These are phyloP conservation scores for Nannizziopsis barbatae DNA, from an alignment of 2,329 filamentous ascomycete genomes.

Conservation along the genomic window DNA sequence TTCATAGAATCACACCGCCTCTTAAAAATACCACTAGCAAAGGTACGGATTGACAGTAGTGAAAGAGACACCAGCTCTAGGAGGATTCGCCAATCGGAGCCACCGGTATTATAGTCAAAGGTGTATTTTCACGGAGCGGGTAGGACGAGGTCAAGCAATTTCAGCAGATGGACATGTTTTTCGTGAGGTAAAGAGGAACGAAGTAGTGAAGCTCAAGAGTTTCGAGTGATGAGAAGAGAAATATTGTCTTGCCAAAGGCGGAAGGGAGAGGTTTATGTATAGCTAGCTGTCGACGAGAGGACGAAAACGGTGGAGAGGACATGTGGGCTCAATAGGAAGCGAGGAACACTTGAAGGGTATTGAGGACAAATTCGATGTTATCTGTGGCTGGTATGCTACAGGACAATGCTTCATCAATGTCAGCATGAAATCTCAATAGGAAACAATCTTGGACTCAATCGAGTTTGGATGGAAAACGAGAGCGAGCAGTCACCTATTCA, in stretches of 20 bases:
- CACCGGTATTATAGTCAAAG: neutral
- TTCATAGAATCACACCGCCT: neutral
- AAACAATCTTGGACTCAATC: too few relatives aligned
- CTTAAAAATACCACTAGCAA: too few relatives aligned
- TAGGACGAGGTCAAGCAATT: neutral
- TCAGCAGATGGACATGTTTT: conserved; percentile 1
- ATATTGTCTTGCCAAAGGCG: neutral
- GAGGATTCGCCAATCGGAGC: neutral
- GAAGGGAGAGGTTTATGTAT: too few relatives aligned
- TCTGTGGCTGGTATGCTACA: neutral
- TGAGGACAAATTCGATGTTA: neutral
- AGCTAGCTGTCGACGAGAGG: too few relatives aligned
- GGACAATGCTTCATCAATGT: neutral
- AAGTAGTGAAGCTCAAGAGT: too few relatives aligned
- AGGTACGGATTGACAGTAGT: too few relatives aligned
- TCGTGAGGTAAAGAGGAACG: too few relatives aligned
- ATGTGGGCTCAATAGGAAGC: neutral
- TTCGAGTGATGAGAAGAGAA: neutral
- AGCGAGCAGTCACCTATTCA: neutral
- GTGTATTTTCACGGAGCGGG: neutral
- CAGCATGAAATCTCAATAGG: neutral
- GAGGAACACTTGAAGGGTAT: neutral
- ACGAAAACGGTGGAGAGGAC: neutral
- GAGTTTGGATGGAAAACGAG: too few relatives aligned
- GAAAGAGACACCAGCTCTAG: too few relatives aligned